Base-by-base conservation (phyloP, 2,329 filamentous ascomycete genomes). In the Microsporum ferrugineum region DNA sequence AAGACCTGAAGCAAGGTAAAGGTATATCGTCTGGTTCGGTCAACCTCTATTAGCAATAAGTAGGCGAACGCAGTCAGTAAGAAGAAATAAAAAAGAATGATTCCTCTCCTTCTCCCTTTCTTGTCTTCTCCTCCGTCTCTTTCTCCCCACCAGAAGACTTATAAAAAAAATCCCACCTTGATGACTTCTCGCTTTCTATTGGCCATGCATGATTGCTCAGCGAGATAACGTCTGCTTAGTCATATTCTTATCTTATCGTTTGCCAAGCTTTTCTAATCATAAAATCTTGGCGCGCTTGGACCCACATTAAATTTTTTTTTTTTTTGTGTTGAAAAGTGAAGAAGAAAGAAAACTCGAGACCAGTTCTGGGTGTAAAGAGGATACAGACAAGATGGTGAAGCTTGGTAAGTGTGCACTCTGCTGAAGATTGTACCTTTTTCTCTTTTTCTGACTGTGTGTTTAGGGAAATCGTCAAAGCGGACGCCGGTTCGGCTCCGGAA, bases 381-480 rank as follows among this genome's bases (percentile, higher is more conserved):
- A 55, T 2, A 41, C 17, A 58, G 53, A 58, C 41, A 74, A 69
- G 60, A 76, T 76, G 74, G 73, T 75, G 57, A 76, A 76, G 60
- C 65, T 75, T 53, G 73, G 74, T 76, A 70, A 67, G 69, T 36
- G 33, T 5, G 6, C 31, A 8, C 17, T 6, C 27, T n/a, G 10
- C 38, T 34, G 34, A 45, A 29, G 6, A 10, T 17, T 58, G 12
- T 34, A 14, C 5, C 1, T 33, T 31, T 3, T 0, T 7, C 23
- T 4, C 33, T 34, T n/a, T n/a, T 41, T 45, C 31, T 43, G 12
- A 14, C 3, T 51, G 33, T 56, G 27, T 14, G 27, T 63, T 7
- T 69, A 96, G 91, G 96, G 77, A 94, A 92, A 71, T 91, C 87
- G 78, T 97, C 92, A 61, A 99, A 99, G 84, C 88, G 94, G 75